Base-by-base conservation (phyloP, 2,329 filamentous ascomycete genomes). In the Mycosphaerella arachidis region DNA sequence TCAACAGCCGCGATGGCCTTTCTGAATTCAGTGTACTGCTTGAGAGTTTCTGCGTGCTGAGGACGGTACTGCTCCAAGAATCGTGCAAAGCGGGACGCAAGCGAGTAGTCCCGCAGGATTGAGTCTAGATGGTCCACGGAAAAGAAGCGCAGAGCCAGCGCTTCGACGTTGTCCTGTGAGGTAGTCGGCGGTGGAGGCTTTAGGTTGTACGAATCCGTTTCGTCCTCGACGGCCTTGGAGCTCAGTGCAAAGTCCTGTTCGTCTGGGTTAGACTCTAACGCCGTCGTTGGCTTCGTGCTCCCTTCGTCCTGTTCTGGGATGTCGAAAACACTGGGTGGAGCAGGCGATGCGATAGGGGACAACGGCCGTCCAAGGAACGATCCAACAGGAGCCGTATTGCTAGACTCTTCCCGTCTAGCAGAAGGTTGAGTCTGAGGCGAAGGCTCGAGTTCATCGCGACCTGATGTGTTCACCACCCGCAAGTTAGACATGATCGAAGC, bases 1-100 rank as follows among this genome's bases (percentile, higher is more conserved):
- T 78, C 74, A 9, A 79, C 64, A 0, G 77, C 77, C 6, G 72
- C 71, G 45, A 75, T 71, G 0, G 75, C 77, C 62, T 79, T 79
- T 56, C 74, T 73, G 12, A 71, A 70, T 51, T 77, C 73, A 1
- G 75, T 63, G 66, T 78, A 78, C 18, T 72, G 70, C 6, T 73
- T 66, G 27, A 79, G 69, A 1, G 70, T 62, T 0, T 72, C 68
- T 10, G 71, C 65, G 24, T 72, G 66, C 24, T 73, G 65, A 7
- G 76, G 73, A 48, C 70, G 71, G 60, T 78, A 78, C 53, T 71
- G 70, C 10, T 73, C 68, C 9, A 79, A 64, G 60, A 79, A 79
- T 9, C 68, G 67, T 10, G 71, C 68, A 58, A 79, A 76, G 9
- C 71, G 70, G 13, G 70, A 58, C 29, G 73, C 68, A 35, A 72